A percentile compares a stretch with the other conserved stretches of the same genome.
These are phyloP conservation scores for Penicillium thymicola DNA, from an alignment of 2,329 filamentous ascomycete genomes.

Conservation along the genomic window DNA sequence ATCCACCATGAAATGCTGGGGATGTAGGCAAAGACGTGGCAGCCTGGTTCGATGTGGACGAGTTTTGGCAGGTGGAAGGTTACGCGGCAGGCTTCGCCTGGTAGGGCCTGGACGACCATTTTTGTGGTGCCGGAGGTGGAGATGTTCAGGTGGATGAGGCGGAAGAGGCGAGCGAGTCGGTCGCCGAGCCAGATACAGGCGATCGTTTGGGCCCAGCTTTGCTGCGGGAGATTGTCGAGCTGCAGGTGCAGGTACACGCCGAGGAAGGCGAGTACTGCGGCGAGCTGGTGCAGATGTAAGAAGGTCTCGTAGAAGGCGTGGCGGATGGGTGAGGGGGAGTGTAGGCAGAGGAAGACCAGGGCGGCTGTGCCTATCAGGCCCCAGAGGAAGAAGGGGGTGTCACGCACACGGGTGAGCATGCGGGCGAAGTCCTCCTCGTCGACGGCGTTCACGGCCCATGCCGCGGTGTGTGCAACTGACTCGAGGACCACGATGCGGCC, in stretches of 20 bases:
- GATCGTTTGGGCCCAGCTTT: slow-evolving; percentile 38
- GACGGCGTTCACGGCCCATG: slow-evolving; percentile 72
- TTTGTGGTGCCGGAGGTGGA: slow-evolving; percentile 49
- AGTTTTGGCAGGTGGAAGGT: slow-evolving; percentile 58
- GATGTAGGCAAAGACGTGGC: slow-evolving; percentile 61
- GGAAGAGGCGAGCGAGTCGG: slow-evolving; percentile 46
- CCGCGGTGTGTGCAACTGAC: slow-evolving; percentile 65
- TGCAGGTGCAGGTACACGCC: slow-evolving; percentile 46
- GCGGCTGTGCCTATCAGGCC: slow-evolving; percentile 45
- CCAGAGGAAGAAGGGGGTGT: slow-evolving; percentile 43
- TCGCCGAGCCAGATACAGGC: slow-evolving; percentile 42
- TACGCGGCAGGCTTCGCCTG: slow-evolving; percentile 58
- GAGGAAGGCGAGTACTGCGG: slow-evolving; percentile 42
- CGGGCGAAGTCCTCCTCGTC: slow-evolving; percentile 32
- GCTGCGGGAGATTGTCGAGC: slow-evolving; percentile 42
- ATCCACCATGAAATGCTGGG: slow-evolving; percentile 49
- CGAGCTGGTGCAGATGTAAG: slow-evolving; percentile 47
- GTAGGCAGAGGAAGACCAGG: slow-evolving; percentile 41
- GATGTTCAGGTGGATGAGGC: slow-evolving; percentile 54
- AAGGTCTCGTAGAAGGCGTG: slow-evolving; percentile 98
- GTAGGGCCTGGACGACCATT: slow-evolving; percentile 57
- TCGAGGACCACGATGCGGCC: slow-evolving; percentile 73
- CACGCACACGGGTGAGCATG: slow-evolving; percentile 33
- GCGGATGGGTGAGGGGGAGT: slow-evolving; percentile 64
- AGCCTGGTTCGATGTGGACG: slow-evolving; percentile 54